Base-by-base conservation (phyloP, 2,329 filamentous ascomycete species). In the Trichoderma simmonsii region DNA sequence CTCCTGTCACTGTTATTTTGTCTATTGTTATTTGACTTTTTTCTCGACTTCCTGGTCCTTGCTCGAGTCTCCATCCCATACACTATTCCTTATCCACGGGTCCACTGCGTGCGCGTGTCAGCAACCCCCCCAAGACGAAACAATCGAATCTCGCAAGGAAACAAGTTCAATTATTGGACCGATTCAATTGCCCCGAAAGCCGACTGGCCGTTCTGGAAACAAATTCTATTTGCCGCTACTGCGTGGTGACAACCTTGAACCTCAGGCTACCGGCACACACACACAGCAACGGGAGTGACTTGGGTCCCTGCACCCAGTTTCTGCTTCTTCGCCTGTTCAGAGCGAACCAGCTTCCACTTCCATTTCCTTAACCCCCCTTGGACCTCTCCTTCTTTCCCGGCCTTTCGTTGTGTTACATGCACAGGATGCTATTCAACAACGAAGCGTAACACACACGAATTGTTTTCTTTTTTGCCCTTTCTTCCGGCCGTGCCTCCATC, bases 391-490 rank as follows among this genome's bases (percentile, higher is more conserved):
- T 54, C 36, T 21, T 21, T 57, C 39, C 66, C 30, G 39, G 24
- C 57, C 57, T 34, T 54, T 34, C 43, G n/a, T 72, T 69, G 43
- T 51, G 70, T 69, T 61, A 34, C 65, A 61, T 36, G 70, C 70
- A 62, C 70, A 56, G 63, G 70, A 72, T 72, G 70, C 70, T 21
- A 57, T 72, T 72, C 70, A 28, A 72, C 64, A 62, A 36, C 43
- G 64, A 39, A 36, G 63, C 34, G 70, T 72, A 62, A 56, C 70
- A 72, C 70, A 72, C n/a, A 32, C 54, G 60, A 34, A 12, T 36
- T 54, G 12, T 36, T 62, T 69, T 54, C 51, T 67, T 68, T 70
- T 61, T 67, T 68, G 59, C 48, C 70, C 64, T 62, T 72, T 72
- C 36, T 39, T 62, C 70, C 70, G 64, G 21, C 64, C 64, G 63